Evolutionary conservation across 208 protist genomes (phyloP).

Genomic region (Leishmania martiniquensis): DNA sequence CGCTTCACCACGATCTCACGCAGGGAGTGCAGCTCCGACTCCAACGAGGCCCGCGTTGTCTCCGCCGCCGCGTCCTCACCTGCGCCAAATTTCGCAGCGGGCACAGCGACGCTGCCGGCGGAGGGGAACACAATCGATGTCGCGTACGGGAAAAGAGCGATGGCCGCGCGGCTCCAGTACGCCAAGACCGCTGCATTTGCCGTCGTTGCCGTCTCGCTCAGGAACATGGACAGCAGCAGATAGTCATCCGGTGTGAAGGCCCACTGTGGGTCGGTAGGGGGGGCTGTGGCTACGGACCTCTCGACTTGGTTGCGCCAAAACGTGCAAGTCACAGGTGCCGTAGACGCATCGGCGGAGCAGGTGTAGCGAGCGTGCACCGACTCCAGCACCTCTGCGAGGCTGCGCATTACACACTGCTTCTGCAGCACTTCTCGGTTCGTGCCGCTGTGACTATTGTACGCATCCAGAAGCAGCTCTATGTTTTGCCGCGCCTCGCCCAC

Average conservation of each 20-base stretch:
- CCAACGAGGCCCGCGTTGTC: slow-evolving; percentile 32
- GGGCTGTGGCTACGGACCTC: background rate
- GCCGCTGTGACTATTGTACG: slow-evolving; percentile 36
- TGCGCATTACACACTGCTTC: slow-evolving; percentile 36
- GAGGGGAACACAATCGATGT: slow-evolving; percentile 27
- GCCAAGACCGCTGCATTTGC: slow-evolving; percentile 29
- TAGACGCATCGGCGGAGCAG: background rate
- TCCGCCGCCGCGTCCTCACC: slow-evolving; percentile 22
- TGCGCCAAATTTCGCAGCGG: background rate
- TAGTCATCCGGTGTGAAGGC: slow-evolving; percentile 43
- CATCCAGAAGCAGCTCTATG: slow-evolving; percentile 47
- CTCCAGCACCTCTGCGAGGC: slow-evolving; percentile 33
- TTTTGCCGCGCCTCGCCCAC: slow-evolving; percentile 30
- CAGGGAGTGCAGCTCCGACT: slow-evolving; percentile 53
- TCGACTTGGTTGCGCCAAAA: background rate
- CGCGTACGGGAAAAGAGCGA: slow-evolving; percentile 34
- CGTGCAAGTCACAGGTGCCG: background rate
- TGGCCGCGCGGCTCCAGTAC: slow-evolving; percentile 33
- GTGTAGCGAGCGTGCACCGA: slow-evolving; percentile 1
- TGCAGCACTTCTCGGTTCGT: slow-evolving; percentile 15
- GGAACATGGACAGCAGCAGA: slow-evolving; percentile 62
- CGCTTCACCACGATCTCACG: slow-evolving; percentile 48
- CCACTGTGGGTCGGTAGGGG: background rate
- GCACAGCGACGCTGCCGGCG: background rate
- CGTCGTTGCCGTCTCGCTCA: slow-evolving; percentile 63